These are phyloP conservation scores for Candida verbasci DNA, from an alignment of 805 yeast genomes.

Conservation along the genomic window DNA sequence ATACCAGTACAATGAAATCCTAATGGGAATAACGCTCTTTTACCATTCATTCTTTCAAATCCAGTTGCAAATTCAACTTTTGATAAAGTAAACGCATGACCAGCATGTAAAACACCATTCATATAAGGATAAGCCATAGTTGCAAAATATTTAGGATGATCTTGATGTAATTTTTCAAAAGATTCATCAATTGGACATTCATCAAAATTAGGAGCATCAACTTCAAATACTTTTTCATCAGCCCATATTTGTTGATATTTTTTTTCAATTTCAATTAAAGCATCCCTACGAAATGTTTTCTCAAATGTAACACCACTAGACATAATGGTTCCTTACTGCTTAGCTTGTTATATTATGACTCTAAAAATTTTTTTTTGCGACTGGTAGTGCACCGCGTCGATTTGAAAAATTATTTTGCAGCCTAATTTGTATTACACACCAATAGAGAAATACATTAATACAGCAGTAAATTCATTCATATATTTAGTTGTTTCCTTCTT, in stretches of 20 bases:
- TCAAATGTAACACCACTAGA: conserved; percentile 39
- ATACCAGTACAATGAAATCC: conserved; percentile 99
- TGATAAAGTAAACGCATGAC: conserved; percentile 92
- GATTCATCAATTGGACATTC: conserved; percentile 43
- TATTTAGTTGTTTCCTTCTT: too few relatives aligned
- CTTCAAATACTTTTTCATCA: conserved; percentile 79
- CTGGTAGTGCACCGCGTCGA: too few relatives aligned
- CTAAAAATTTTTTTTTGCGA: conserved; percentile 5
- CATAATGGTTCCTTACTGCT: conserved; percentile 17
- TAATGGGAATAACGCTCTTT: conserved; percentile 86
- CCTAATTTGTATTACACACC: too few relatives aligned
- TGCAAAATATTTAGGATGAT: conserved; percentile 82
- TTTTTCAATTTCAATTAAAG: conserved; percentile 81
- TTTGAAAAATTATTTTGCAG: too few relatives aligned
- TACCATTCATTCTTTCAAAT: conserved; percentile 92
- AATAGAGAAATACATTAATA: too few relatives aligned
- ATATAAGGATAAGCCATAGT: conserved; percentile 98
- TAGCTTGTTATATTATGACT: background rate
- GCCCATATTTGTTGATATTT: conserved; percentile 86
- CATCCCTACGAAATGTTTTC: conserved; percentile 92
- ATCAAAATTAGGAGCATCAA: conserved; percentile 77
- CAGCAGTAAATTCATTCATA: too few relatives aligned
- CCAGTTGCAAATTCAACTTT: conserved; percentile 92
- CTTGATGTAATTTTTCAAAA: conserved; percentile 66
- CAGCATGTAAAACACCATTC: conserved; percentile 98